These are phyloP conservation scores for Canavalia gladiata DNA, from an alignment of 306 rosid genomes.

Conservation along the genomic window DNA sequence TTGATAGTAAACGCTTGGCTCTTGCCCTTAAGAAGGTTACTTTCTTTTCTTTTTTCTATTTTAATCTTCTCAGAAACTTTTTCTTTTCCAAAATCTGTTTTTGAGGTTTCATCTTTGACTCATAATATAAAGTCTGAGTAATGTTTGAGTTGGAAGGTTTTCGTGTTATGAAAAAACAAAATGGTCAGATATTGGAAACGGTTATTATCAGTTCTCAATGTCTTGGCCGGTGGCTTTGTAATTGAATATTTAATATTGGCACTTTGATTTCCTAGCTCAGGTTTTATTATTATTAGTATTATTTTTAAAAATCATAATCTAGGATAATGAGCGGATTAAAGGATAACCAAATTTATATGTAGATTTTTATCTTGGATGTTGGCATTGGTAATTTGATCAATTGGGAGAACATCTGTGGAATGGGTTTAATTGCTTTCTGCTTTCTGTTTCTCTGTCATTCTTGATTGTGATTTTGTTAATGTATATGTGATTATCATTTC, in stretches of 20 bases:
- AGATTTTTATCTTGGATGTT: neutral
- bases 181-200: neutral
- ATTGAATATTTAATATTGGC: neutral
- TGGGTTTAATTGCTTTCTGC: constrained; percentile 8
- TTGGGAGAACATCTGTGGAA: constrained; percentile 21
- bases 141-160: constrained; percentile 29
- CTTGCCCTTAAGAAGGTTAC: constrained; percentile 84
- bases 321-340: neutral
- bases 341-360: neutral
- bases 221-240: neutral
- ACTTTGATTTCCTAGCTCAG: neutral
- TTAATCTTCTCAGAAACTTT: neutral
- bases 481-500: neutral
- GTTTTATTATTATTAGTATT: neutral
- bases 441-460: constrained; percentile 24
- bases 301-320: neutral
- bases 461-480: neutral
- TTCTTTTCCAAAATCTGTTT: constrained; percentile 9
- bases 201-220: neutral
- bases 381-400: neutral
- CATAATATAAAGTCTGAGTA: neutral
- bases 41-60: neutral
- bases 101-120: constrained; percentile 18
- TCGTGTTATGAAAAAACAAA: constrained; percentile 12
- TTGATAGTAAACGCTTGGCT: constrained; percentile 83